Conservation (phyloP, 805 yeast genomes). For the Lipomyces oligophaga region DNA sequence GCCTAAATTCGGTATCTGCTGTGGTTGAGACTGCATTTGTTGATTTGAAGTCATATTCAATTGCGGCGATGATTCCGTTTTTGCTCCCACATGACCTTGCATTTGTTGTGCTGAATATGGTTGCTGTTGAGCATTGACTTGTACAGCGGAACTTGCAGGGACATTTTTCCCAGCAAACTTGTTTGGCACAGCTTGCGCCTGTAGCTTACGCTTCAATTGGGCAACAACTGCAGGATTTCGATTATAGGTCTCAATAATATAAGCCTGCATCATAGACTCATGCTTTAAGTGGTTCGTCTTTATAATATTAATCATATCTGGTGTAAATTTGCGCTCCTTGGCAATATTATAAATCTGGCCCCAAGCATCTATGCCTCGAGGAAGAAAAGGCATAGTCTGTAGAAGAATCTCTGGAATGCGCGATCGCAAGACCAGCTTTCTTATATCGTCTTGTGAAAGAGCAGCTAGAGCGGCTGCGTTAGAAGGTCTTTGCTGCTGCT, state of each 20-base stretch:
- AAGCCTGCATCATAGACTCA: constrained; percentile 32
- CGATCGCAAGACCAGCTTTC: constrained; percentile 47
- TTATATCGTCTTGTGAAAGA: constrained; percentile 11
- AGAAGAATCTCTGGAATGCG: constrained; percentile 71
- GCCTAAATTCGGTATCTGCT: constrained; percentile 7
- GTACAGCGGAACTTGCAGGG: no score
- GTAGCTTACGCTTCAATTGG: no score
- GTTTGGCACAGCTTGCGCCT: no score
- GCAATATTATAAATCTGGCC: constrained; percentile 64
- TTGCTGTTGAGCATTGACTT: no score
- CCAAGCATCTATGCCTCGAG: constrained; percentile 79
- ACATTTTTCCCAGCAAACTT: no score
- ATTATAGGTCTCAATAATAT: no score
- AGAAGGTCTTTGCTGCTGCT: constrained; percentile 28
- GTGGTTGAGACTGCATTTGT: constrained; percentile 11
- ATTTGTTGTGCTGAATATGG: no score
- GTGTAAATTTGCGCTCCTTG: constrained; percentile 55
- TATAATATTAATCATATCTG: constrained; percentile 54
- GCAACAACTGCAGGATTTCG: no score
- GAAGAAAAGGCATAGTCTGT: constrained; percentile 67
- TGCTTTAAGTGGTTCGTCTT: constrained; percentile 57
- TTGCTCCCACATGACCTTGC: no score
- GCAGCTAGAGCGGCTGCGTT: not conserved
- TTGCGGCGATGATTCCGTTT: no score
- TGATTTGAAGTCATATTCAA: constrained; percentile 1